Evolutionary conservation across 495 filamentous ascomycete species (phyloP), one percentile per base, ranked within the genome.

Genomic region (Lichina pygmaea): DNA sequence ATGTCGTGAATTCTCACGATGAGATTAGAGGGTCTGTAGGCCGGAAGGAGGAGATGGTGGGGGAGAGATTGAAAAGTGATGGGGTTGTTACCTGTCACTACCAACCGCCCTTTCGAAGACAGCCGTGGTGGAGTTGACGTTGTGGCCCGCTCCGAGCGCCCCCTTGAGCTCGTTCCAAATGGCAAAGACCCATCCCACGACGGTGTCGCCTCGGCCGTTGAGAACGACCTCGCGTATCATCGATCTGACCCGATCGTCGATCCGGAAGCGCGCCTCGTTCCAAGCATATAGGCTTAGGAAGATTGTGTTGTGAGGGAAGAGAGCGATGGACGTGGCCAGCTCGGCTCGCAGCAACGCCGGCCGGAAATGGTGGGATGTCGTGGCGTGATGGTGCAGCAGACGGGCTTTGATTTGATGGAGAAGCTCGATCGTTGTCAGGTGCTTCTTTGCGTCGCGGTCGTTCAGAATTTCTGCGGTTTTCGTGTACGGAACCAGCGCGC

Each of bases 251-350:
- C 77, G 77, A 50, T 86, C 78, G 47, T 78, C 67, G 48, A 93
- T 68, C 34, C 68, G 71, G 15, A 78, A 64, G 6, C 72, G 65
- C 11, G 71, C 59, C 52, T 82, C 72, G 52, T 78, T 73, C 74
- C 74, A 84, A 8, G 68, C 63, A 55, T 75, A 77, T 11, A 86
- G 62, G 12, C 68, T 61, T 44, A 86, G 67, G 50, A 93, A 77
- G 34, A 84, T 67, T 2, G 77, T 81, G 62, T 93, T 93, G 32
- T 67, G 61, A 0, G 84, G 84, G 57, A 79, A 92, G 9, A 62
- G 51, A 5, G 48, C 44, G 33, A 89, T 58, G 49, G 73, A 76
- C 31, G 68, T 55, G 6, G 60, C 50, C 3, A 93, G 63, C 5
- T 70, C 54, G 15, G 62, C 53, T 36, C 79, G 77, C 44, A 93